phyloP scores from a whole-genome alignment of 2,329 filamentous ascomycete genomes.

The Huntiella moniliformis region DNA sequence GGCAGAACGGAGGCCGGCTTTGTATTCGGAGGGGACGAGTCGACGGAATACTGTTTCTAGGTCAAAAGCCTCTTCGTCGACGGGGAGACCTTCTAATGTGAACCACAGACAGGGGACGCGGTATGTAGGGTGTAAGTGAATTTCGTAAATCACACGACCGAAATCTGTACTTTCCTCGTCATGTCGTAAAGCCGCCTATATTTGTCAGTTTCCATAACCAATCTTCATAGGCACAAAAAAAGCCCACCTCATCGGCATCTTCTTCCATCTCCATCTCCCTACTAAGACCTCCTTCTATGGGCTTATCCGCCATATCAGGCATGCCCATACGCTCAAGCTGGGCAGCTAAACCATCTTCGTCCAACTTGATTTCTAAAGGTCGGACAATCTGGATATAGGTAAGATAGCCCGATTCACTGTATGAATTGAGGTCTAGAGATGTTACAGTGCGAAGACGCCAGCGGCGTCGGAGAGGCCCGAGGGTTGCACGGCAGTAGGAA shows the following conservation, averaged over 20 bases:
- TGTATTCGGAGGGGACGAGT: constrained; percentile 49
- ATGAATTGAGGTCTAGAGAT: constrained; percentile 28
- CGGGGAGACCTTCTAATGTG: constrained; percentile 38
- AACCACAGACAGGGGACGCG: constrained; percentile 62
- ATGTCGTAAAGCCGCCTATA: constrained; percentile 5
- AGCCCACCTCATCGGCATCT: constrained; percentile 30
- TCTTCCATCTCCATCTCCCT: constrained; percentile 31
- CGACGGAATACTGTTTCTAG: constrained; percentile 52
- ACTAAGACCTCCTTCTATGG: constrained; percentile 19
- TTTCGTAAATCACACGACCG: constrained; percentile 47
- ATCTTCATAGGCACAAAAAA: neutral
- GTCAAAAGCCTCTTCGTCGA: constrained; percentile 36
- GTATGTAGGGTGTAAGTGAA: constrained; percentile 59
- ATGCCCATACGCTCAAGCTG: constrained; percentile 26
- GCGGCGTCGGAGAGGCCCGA: constrained; percentile 32
- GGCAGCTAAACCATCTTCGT: constrained; percentile 27
- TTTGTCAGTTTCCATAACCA: constrained; percentile 2
- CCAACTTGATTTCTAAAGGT: constrained; percentile 27
- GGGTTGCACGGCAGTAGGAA: constrained; percentile 36
- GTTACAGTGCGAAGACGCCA: constrained; percentile 37
- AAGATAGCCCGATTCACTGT: constrained; percentile 24
- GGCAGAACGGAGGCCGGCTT: constrained; percentile 36
- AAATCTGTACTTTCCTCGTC: constrained; percentile 15
- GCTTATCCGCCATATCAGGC: neutral
- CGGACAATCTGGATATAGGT: constrained; percentile 39